Percentiles rank a stretch among this genome's conserved stretches.
phyloP scores from a whole-genome alignment of 176 grass and related monocot genomes.

The Chloris gayana region DNA sequence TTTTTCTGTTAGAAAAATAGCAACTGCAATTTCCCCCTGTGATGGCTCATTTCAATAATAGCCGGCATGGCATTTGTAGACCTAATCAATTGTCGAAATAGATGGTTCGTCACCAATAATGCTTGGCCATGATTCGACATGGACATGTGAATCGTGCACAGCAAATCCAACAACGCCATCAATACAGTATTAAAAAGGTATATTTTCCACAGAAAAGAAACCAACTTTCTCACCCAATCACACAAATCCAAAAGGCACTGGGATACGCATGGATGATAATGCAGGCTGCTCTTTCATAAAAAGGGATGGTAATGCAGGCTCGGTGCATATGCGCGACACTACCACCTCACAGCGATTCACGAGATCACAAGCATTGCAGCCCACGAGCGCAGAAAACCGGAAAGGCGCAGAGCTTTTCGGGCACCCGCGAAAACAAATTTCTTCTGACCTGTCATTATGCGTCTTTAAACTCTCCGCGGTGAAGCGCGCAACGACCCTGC shows the following conservation, averaged over 20 bases:
- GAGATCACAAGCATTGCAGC: not conserved
- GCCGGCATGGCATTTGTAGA: not conserved
- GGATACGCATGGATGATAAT: not conserved
- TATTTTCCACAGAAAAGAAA: not conserved
- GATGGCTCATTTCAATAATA: not conserved
- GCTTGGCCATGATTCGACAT: not conserved
- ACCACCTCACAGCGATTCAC: not conserved
- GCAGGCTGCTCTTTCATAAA: not conserved
- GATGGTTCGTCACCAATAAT: slow-evolving; percentile 20
- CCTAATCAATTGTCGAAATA: not conserved
- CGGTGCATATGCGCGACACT: not conserved
- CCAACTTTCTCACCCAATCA: not conserved
- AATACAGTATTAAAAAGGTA: not conserved
- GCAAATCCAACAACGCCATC: slow-evolving; percentile 14
- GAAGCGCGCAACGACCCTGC: slow-evolving; percentile 18
- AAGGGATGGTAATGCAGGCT: not conserved
- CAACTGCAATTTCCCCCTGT: no score
- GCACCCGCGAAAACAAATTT: not conserved
- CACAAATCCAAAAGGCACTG: not conserved
- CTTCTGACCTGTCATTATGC: slow-evolving; percentile 23
- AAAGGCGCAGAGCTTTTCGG: slow-evolving; percentile 41
- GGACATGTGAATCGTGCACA: not conserved
- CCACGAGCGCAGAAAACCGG: not conserved
- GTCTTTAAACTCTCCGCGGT: not conserved
- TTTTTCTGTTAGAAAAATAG: no score